These are phyloP conservation scores for Leishmania mexicana DNA, from an alignment of 208 protist species.

Conservation along the genomic window DNA sequence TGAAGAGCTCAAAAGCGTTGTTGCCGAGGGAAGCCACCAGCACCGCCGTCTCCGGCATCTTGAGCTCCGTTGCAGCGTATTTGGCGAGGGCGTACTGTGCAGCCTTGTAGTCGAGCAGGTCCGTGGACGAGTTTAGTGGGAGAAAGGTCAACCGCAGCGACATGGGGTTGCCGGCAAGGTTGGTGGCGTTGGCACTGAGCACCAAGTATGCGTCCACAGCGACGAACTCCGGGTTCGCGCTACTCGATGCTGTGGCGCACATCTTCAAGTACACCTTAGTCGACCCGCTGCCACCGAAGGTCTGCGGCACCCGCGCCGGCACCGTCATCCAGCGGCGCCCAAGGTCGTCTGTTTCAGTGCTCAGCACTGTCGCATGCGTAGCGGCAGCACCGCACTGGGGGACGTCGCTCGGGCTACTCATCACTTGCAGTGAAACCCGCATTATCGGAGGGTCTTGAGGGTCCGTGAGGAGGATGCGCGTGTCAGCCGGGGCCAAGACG, in stretches of 20 bases:
- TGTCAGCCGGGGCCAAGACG: conserved; percentile 31
- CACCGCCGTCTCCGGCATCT: conserved; percentile 23
- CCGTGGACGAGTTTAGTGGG: conserved; percentile 37
- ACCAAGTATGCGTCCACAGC: conserved; percentile 56
- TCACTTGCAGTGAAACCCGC: conserved; percentile 41
- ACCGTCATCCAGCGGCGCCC: conserved; percentile 45
- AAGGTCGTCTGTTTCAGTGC: conserved; percentile 37
- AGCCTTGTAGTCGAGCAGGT: conserved; percentile 30
- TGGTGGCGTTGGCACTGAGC: conserved; percentile 33
- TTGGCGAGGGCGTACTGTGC: conserved; percentile 13
- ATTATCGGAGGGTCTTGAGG: conserved; percentile 54
- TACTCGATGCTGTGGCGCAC: conserved; percentile 62
- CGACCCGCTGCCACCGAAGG: conserved; percentile 24
- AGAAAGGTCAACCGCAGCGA: conserved; percentile 43
- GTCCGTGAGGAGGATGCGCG: conserved; percentile 60
- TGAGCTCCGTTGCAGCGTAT: conserved; percentile 17
- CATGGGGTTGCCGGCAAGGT: conserved; percentile 28
- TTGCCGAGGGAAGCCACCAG: conserved; percentile 28
- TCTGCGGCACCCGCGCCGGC: conserved; percentile 31
- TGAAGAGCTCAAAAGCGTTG: conserved; percentile 26
- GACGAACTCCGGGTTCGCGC: conserved; percentile 37
- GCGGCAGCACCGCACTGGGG: conserved; percentile 11
- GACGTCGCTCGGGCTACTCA: conserved; percentile 12
- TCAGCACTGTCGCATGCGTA: conserved; percentile 27
- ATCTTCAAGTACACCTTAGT: conserved; percentile 40